Evolutionary conservation across 148 eudicot species (phyloP), one percentile per base, ranked within the genome.

Genomic region (Rhododendron ovatum): DNA sequence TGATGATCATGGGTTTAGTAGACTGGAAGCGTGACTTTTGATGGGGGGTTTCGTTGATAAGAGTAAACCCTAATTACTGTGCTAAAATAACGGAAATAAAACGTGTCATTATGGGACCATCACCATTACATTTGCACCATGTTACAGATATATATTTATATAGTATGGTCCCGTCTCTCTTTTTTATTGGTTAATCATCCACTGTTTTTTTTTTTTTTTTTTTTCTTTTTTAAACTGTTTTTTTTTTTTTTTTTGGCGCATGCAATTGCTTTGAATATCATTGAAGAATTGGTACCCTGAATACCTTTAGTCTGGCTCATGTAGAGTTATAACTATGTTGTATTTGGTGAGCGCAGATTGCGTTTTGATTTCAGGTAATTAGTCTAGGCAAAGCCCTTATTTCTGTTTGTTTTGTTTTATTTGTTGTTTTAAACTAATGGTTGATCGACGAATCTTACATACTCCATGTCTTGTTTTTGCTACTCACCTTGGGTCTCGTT

Each of bases 1-100:
- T 55, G n/a, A n/a, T 55, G 5, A 55, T 55, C 55, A 51, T 51
- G 17, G 55, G 55, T 51, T 26, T 67, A n/a, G 4, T 26, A 65
- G 83, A 63, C 79, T 88, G 87, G 55, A 86, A 84, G 89, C 88
- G 91, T 71, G 86, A 82, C 92, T 90, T 92, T 92, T 91, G 50
- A 92, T 87, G 88, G 87, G 77, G 77, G 48, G 39, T 77, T 48
- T 75, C 73, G 43, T 71, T 73, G 71, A 81, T 85, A 45, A 78
- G 57, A 82, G 78, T 71, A 71, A 88, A 57, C 88, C 88, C 88
- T 86, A 88, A 83, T 89, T 82, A 84, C 84, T 84, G 84, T 83
- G 86, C 65, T 57, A 65, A 67, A 55, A 90, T 87, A 89, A 84
- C 85, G 84, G 82, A 77, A 81, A 90, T 83, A 80, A 86, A 71